A percentile compares a stretch with the other conserved stretches of the same genome.
These are phyloP conservation scores for Apiospora kogelbergensis DNA, from an alignment of 2,329 filamentous ascomycete species.

Conservation along the genomic window DNA sequence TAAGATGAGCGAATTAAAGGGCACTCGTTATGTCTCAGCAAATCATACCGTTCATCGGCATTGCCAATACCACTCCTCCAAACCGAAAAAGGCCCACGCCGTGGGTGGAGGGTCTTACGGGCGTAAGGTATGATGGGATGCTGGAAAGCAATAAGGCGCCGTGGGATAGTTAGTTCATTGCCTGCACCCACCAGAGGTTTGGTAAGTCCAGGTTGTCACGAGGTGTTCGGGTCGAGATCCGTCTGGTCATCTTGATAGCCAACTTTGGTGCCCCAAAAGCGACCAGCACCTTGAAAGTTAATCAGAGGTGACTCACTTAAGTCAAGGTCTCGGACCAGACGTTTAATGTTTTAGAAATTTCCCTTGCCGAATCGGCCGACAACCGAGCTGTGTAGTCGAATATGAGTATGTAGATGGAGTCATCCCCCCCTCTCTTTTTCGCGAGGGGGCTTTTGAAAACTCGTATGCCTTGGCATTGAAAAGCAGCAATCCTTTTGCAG, in stretches of 20 bases:
- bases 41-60: background rate
- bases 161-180: background rate
- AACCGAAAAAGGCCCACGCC: background rate
- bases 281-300: background rate
- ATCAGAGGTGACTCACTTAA: background rate
- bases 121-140: background rate
- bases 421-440: background rate
- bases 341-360: background rate
- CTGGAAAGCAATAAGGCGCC: background rate
- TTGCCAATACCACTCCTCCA: background rate
- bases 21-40: background rate
- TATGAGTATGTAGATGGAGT: background rate
- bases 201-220: background rate
- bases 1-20: background rate
- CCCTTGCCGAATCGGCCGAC: background rate
- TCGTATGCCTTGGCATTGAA: background rate
- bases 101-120: background rate
- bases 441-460: background rate
- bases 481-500: background rate
- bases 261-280: background rate
- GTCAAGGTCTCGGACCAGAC: background rate
- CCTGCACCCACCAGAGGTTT: background rate
- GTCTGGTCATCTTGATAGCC: background rate
- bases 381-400: background rate
- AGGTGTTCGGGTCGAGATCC: background rate